These are phyloP conservation scores for Candida cerambycidarum DNA, from an alignment of 805 yeast genomes.

Conservation along the genomic window DNA sequence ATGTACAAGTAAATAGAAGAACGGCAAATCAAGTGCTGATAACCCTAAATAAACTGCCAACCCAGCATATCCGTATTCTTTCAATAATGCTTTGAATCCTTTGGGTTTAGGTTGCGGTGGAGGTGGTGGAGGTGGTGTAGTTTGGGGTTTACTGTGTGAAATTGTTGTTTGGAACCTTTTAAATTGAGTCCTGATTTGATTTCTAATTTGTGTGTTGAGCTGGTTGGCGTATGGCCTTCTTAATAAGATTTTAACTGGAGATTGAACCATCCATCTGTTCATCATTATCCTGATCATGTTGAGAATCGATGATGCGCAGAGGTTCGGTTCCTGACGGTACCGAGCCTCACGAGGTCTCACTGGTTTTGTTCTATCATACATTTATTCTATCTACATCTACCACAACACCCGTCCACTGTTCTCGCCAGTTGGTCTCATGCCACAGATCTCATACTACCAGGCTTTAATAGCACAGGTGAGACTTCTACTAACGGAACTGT, in stretches of 20 bases:
- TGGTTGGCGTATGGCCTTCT: not conserved
- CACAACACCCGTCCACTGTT: too few species aligned
- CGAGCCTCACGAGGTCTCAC: too few species aligned
- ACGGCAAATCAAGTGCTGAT: constrained; percentile 75
- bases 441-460: too few species aligned
- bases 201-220: not conserved
- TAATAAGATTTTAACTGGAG: constrained; percentile 1
- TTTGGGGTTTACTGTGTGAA: constrained; percentile 6
- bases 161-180: constrained; percentile 19
- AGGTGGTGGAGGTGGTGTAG: not conserved
- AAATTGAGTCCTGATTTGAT: constrained; percentile 6
- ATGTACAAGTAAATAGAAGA: constrained; percentile 81
- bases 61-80: constrained; percentile 90
- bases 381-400: not conserved
- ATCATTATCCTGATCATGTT: constrained; percentile 4
- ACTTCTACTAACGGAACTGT: constrained; percentile 43
- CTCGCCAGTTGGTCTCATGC: too few species aligned
- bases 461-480: too few species aligned
- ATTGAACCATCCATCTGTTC: constrained; percentile 6
- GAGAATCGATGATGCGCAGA: constrained; percentile 1
- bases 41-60: constrained; percentile 78
- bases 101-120: constrained; percentile 28
- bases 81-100: constrained; percentile 64
- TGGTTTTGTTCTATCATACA: too few species aligned
- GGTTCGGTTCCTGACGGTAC: too few species aligned